Conservation (phyloP, 371 early-diverging fungal species). For the Mucor velutinosus region DNA sequence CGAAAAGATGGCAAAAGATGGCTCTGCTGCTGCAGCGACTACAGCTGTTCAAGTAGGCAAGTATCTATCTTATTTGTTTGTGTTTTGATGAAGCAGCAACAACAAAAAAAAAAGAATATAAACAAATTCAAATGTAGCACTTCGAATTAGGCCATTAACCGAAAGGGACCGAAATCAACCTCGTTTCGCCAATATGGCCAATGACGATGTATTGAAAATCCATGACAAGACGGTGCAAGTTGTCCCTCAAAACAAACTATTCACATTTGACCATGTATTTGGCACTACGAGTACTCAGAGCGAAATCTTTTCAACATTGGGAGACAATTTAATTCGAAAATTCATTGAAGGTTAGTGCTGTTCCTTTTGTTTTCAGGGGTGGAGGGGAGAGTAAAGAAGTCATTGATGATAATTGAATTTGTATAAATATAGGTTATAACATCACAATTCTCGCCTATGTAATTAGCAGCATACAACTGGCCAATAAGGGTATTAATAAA, state of each 20-base stretch:
- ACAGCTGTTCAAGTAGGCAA: slow-evolving; percentile 32
- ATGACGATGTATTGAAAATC: slow-evolving; percentile 31
- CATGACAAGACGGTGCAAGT: slow-evolving; percentile 32
- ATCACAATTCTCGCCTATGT: slow-evolving; percentile 94
- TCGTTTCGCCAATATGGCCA: slow-evolving; percentile 34
- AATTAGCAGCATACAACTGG: slow-evolving; percentile 17
- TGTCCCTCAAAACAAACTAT: slow-evolving; percentile 34
- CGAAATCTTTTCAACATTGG: slow-evolving; percentile 29
- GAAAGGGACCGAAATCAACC: slow-evolving; percentile 36
- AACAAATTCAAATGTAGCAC: slow-evolving; percentile 14
- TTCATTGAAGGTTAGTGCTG: slow-evolving; percentile 21
- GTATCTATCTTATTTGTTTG: neutral
- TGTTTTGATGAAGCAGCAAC: neutral
- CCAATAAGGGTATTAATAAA: neutral
- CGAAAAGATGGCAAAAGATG: neutral
- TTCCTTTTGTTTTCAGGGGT: neutral
- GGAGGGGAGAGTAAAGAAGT: too few relatives aligned
- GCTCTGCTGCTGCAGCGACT: neutral
- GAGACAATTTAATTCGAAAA: slow-evolving; percentile 30
- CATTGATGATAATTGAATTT: neutral
- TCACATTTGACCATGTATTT: slow-evolving; percentile 41
- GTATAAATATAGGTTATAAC: slow-evolving; percentile 71
- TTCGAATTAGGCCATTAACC: slow-evolving; percentile 36
- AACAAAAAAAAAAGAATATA: neutral
- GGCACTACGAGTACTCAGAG: slow-evolving; percentile 31